Evolutionary conservation across 1,284 basidiomycete genomes (phyloP), one percentile per base, ranked within the genome.

Genomic region (Ceratobasidium sp.): DNA sequence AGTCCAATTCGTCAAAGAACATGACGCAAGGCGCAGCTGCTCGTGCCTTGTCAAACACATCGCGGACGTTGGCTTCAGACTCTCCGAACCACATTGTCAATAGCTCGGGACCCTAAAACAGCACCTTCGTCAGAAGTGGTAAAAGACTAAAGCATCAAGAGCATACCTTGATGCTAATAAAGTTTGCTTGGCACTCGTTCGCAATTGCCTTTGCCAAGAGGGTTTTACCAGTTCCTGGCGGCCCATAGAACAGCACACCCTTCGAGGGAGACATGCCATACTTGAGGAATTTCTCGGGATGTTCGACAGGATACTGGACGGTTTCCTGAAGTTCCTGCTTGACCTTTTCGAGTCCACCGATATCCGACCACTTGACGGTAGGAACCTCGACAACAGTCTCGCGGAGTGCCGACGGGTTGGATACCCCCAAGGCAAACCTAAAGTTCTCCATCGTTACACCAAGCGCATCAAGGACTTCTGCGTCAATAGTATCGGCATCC

Each of bases 11-110:
- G 77, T 99, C 96, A 81, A 99, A 99, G 91, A 99, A 99, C 95
- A 99, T 98, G 74, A 99, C 95, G 80, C 96, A 98, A 49, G 97
- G 97, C 7, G 96, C 96, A 3, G 97, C 97, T 25, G 96, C 96
- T 75, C 97, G 93, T 64, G 97, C 96, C 83, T 99, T 98, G 87
- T 99, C 96, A 80, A 99, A 99, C 71, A 99, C 94, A 75, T 99
- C 97, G 75, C 97, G 94, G 64, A 99, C 97, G 77, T 98, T 98
- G 73, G 96, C 96, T 81, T 99, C 97, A 5, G 95, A 98, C 84
- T 99, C 97, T 87, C 97, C 97, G 81, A 99, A 99, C 96, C 96
- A 99, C 97, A 99, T 99, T 12, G 96, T 99, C 43, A 96, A 87
- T 20, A 98, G 85, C 81, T 98, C 96, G 73, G 96, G 96, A 73